Evolutionary conservation across 768 basidiomycete species (phyloP), one percentile per base, ranked within the genome.

Genomic region (Botryobasidium botryosum): DNA sequence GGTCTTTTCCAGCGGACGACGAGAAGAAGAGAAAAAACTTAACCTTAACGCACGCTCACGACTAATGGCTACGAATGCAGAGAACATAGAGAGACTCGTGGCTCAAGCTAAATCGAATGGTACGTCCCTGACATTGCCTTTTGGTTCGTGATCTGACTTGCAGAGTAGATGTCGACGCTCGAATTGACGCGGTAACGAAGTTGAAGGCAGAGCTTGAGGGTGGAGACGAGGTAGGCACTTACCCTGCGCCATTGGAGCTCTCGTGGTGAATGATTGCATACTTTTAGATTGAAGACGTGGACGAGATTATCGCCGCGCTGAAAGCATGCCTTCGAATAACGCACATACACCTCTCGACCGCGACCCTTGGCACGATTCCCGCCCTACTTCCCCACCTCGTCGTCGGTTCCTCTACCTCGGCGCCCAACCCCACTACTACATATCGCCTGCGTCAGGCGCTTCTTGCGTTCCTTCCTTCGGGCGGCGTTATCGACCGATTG

Each of bases 291-390:
- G 57, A 68, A 23, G 84, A 87, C 56, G 59, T 75, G 6, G 87
- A 90, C 55, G 62, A 66, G 31, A 65, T 88, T 56, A 69, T 88
- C 48, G 64, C 64, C 46, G 65, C 70, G 31, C 68, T 91, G 56
- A 86, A 81, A 60, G 55, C 75, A 29, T 83, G 76, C 53, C 69
- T 90, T 53, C 74, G 82, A 53, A 76, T 76, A 35, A 70, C 84
- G 37, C 86, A 90, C 62, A 76, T 83, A 55, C 83, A 86, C 54
- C 65, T 91, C 32, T 73, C 77, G 6, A 75, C 74, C 44, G 85
- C 86, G 28, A 77, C 84, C 25, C 65, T 90, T 52, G 68, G 72
- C 46, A 74, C 73, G 26, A 62, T 90, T 29, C 77, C 77, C 13
- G 65, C 75, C 6, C 63, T 81, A 45, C 68, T 83, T 28, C 74